Base-by-base conservation (phyloP, 2,329 filamentous ascomycete genomes). In the Aspergillus sp. region DNA sequence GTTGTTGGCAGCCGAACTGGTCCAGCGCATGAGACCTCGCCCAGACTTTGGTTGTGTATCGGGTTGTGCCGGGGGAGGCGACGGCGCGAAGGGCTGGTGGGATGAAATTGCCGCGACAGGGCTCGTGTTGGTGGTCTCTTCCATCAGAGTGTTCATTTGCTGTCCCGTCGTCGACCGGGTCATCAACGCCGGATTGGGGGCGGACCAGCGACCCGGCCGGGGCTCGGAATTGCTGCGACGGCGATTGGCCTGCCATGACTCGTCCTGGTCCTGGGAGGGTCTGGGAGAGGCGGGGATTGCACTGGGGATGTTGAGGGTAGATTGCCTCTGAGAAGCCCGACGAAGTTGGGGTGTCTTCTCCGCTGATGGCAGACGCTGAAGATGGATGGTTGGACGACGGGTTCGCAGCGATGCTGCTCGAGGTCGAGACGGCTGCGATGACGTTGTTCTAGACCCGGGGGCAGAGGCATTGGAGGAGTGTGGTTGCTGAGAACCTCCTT, bases 171-270 rank as follows among this genome's bases (percentile, higher is more conserved):
- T 52, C 45, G 65, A 51, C 20, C 61, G 57, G 23, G 63, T 50
- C 4, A 65, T 45, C 5, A 55, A 52, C 29, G 60, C 48, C 5
- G 62, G 53, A 5, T 57, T 55, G 19, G 69, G 61, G 1, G 60
- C 59, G 17, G 70, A 69, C 59, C 62, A 71, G 32, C 66, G 65
- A 20, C 65, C 64, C 11, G 62, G 68, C 41, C 68, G 70, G 17
- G 72, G 72, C 46, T 75, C 72, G 16, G 72, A 75, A 50, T 57
- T 74, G 55, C 72, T 75, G 56, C 72, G 71, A 38, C 72, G 70
- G 36, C 72, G 68, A 17, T 60, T 64, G 9, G 54, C 57, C 46
- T 65, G 58, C 54, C 58, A 60, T 23, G 59, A 55, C 50, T 70
- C 65, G 38, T 63, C 66, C 44, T 64, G 61, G 11, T 54, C 43